Evolutionary conservation across 1,284 basidiomycete genomes (phyloP).

Genomic region (Austroboletus novae-zelandiae): DNA sequence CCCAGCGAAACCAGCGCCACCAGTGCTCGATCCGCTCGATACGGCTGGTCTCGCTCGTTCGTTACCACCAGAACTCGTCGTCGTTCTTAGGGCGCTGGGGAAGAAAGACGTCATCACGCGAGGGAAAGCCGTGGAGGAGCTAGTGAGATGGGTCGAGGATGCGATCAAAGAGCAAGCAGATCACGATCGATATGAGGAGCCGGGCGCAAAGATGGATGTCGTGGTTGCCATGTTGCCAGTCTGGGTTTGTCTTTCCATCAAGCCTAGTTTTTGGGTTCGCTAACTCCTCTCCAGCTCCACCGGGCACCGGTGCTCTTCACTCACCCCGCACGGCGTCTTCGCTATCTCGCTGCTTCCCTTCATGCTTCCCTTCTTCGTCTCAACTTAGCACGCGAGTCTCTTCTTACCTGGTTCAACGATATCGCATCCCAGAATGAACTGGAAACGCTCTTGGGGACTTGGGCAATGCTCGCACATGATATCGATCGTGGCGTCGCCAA

Average conservation of each 20-base stretch:
- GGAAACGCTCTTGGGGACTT: constrained; percentile 76
- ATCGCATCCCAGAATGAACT: constrained; percentile 52
- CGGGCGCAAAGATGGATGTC: constrained; percentile 39
- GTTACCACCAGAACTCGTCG: constrained; percentile 82
- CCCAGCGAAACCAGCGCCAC: constrained; percentile 82
- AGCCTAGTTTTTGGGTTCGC: not conserved
- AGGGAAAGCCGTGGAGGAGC: constrained; percentile 83
- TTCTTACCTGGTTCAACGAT: constrained; percentile 62
- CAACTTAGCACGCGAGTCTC: constrained; percentile 44
- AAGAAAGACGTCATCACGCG: constrained; percentile 95
- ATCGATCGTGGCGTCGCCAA: constrained; percentile 62
- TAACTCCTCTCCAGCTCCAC: constrained; percentile 59
- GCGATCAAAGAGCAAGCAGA: constrained; percentile 43
- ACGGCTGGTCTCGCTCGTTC: constrained; percentile 75
- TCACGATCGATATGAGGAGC: constrained; percentile 7
- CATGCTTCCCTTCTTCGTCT: constrained; percentile 69
- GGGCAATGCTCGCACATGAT: constrained; percentile 76
- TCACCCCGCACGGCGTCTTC: constrained; percentile 79
- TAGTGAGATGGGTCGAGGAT: constrained; percentile 69
- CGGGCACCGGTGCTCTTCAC: constrained; percentile 81
- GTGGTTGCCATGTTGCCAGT: constrained; percentile 75
- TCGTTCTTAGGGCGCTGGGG: constrained; percentile 77
- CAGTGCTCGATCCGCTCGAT: constrained; percentile 89
- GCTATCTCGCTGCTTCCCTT: constrained; percentile 65
- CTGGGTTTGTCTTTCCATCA: constrained; percentile 65